A percentile compares a stretch with the other conserved stretches of the same genome.
phyloP scores from a whole-genome alignment of 768 basidiomycete species.

The Lentinus brumalis region DNA sequence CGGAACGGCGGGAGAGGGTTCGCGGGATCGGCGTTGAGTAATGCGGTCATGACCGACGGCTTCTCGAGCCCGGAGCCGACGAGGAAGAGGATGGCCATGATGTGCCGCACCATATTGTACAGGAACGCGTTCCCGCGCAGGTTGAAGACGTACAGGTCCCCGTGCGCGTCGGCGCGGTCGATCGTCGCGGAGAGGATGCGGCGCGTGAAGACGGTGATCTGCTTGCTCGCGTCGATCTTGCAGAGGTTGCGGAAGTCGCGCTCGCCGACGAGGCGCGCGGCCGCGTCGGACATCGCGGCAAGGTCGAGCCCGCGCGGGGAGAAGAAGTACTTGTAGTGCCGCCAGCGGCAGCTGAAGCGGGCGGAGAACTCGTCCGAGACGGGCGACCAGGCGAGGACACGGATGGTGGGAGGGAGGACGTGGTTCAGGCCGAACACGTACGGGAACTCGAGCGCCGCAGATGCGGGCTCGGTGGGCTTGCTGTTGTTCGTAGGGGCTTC shows the following conservation, averaged over 20 bases:
- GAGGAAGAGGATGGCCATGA: conserved; percentile 89
- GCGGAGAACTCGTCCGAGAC: conserved; percentile 80
- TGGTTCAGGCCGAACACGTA: conserved; percentile 85
- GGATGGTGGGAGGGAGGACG: conserved; percentile 86
- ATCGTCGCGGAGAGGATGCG: conserved; percentile 70
- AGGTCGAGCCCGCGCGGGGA: conserved; percentile 67
- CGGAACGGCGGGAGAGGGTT: conserved; percentile 40
- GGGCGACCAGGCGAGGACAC: conserved; percentile 93
- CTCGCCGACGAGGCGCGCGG: conserved; percentile 71
- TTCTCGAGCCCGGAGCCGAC: conserved; percentile 80
- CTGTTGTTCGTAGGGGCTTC: conserved; percentile 28
- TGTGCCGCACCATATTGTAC: conserved; percentile 95
- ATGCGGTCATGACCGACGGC: conserved; percentile 65
- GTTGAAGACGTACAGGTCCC: conserved; percentile 69
- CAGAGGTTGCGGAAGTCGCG: conserved; percentile 97
- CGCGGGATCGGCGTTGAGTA: conserved; percentile 68
- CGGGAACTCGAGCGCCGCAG: conserved; percentile 53
- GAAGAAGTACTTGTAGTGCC: conserved; percentile 99
- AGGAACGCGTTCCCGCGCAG: conserved; percentile 87
- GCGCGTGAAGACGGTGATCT: conserved; percentile 79
- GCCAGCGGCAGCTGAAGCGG: conserved; percentile 79
- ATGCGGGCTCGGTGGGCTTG: conserved; percentile 10
- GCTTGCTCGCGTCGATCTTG: conserved; percentile 90
- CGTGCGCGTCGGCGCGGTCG: conserved; percentile 38
- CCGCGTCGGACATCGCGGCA: conserved; percentile 73